These are phyloP conservation scores for Iris pallida DNA, from an alignment of 116 monocot genomes.

Conservation along the genomic window DNA sequence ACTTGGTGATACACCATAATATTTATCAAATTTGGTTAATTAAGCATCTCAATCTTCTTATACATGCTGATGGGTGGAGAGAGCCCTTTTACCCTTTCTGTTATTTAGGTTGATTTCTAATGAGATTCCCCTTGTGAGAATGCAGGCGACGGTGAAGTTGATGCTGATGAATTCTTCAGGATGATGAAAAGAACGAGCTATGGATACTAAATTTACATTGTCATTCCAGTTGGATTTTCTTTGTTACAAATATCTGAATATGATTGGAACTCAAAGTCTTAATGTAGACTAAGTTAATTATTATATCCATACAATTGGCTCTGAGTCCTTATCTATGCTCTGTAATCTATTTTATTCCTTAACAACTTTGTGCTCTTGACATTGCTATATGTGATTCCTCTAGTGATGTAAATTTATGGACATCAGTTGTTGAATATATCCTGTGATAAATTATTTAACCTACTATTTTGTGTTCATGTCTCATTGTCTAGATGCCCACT, in stretches of 20 bases:
- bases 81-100: too few species aligned
- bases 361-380: neutral
- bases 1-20: neutral
- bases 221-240: neutral
- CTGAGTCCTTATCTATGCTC: neutral
- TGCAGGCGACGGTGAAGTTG: conserved; percentile 49
- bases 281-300: neutral
- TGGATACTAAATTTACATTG: conserved; percentile 10
- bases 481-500: neutral
- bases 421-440: neutral
- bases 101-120: too few species aligned
- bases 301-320: too few species aligned
- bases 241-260: neutral
- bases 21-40: neutral
- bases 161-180: conserved; percentile 33
- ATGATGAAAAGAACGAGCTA: conserved; percentile 45
- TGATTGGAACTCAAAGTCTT: neutral
- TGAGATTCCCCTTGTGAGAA: neutral
- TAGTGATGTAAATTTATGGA: neutral
- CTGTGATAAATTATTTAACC: neutral
- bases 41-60: neutral
- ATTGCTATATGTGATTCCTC: neutral
- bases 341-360: neutral
- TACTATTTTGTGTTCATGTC: neutral
- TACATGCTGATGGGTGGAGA: too few species aligned